Percentiles rank a stretch among this genome's conserved stretches.
These are phyloP conservation scores for Hypoxylon intermedium DNA, from an alignment of 495 filamentous ascomycete species.

Conservation along the genomic window DNA sequence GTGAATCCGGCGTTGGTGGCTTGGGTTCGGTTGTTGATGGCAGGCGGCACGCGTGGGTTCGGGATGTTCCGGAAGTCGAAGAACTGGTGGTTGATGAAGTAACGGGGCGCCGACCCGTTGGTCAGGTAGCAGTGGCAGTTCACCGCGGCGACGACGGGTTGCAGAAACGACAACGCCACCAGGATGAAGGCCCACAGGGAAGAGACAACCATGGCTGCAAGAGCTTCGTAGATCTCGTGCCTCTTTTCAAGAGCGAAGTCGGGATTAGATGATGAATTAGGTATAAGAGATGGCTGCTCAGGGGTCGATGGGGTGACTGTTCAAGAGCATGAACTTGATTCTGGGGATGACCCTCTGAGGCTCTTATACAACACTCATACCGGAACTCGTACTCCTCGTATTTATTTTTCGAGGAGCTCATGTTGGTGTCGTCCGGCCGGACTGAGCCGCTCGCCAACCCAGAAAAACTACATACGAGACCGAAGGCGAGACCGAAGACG, in stretches of 20 bases:
- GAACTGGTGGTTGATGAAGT: conserved; percentile 69
- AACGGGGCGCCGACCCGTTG: conserved; percentile 50
- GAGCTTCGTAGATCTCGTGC: background rate
- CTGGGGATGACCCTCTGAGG: background rate
- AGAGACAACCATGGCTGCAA: conserved; percentile 16
- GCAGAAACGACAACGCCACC: background rate
- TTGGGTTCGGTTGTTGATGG: conserved; percentile 39
- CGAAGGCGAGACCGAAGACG: too few relatives aligned
- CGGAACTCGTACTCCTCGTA: background rate
- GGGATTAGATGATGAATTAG: background rate
- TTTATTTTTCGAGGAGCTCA: background rate
- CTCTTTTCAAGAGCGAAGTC: background rate
- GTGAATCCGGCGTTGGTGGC: conserved; percentile 43
- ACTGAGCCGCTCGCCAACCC: background rate
- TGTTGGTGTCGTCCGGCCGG: conserved; percentile 12
- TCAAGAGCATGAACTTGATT: background rate
- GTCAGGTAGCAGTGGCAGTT: conserved; percentile 59
- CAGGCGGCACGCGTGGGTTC: conserved; percentile 45
- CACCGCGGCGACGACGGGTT: background rate
- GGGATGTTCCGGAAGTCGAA: conserved; percentile 70
- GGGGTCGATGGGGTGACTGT: background rate
- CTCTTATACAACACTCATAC: conserved; percentile 10
- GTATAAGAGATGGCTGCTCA: background rate
- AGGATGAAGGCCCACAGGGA: conserved; percentile 7
- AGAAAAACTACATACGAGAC: too few relatives aligned